Base-by-base conservation (phyloP, 352 stramenopile genomes). In the Phytophthora multivora region DNA sequence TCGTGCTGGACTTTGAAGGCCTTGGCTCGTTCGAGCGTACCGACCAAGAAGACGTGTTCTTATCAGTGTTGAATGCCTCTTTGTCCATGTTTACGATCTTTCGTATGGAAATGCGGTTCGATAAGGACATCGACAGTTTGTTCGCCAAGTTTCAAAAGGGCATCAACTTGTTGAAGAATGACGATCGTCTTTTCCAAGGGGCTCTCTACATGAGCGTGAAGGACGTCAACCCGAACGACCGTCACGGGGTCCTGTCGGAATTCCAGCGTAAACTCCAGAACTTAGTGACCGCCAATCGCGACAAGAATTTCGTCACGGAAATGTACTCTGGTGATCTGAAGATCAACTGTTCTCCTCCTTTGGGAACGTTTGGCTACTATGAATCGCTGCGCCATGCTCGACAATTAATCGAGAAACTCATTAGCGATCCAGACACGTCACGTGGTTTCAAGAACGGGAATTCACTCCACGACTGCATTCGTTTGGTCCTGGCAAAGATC, bases 1-100 rank as follows among this genome's bases (percentile, higher is more conserved):
- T 93, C n/a, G 76, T 91, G 9, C 60, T 93, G 15, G 82, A 93
- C 50, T 93, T 93, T 57, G 84, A 91, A 77, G 84, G 84, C 2
- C 56, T 91, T 2, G 80, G 82, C 0, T 91, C 82, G 2, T 89
- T 93, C 59, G 80, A 93, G 46, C 63, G 84, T 10, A 88, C 74
- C 0, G 84, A 90, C 8, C 81, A 93, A 54, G 81, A 93, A 61
- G 81, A 93, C 18, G 79, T 89, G 2, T 88, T 93, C 45, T 38
- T 93, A 16, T 87, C 84, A 18, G 75, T 93, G 1, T 49, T 93
- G 7, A 93, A 93, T 28, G 78, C 84, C 0, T 83, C 80, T 6
- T 21, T 93, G 0, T 93, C 81, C 16, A 82, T 81, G 65, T 80
- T 91, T 15, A 93, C 84, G 0, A 71, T 93, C 15, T 91, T 93